Conservation (phyloP, 2,329 filamentous ascomycete species). For the Tolypocladium sp. region DNA sequence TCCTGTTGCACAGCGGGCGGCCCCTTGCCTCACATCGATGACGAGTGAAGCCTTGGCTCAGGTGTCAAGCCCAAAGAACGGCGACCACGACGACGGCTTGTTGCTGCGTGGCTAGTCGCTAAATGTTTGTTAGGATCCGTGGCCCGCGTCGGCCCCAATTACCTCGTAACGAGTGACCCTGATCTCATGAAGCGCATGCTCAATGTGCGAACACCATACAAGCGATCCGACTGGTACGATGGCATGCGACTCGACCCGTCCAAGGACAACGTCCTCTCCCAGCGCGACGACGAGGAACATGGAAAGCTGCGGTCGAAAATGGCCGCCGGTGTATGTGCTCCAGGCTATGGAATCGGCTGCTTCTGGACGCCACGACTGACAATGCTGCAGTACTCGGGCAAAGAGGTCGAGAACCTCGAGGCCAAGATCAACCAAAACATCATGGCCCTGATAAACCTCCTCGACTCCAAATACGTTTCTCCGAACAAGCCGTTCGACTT, state of each 20-base stretch:
- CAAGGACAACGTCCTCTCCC: slow-evolving; percentile 40
- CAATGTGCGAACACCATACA: slow-evolving; percentile 26
- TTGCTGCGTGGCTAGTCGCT: background rate
- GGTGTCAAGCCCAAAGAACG: background rate
- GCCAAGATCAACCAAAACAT: slow-evolving; percentile 17
- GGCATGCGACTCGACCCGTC: slow-evolving; percentile 40
- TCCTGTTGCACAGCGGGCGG: background rate
- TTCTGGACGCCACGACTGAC: background rate
- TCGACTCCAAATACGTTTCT: slow-evolving; percentile 7
- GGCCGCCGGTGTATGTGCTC: slow-evolving; percentile 32
- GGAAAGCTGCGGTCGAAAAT: slow-evolving; percentile 36
- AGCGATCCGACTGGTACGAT: slow-evolving; percentile 31
- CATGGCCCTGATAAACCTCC: slow-evolving; percentile 4
- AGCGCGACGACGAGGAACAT: slow-evolving; percentile 33
- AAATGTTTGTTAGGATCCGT: slow-evolving; percentile 14
- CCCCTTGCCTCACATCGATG: background rate
- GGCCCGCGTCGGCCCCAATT: slow-evolving; percentile 27
- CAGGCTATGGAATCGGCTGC: slow-evolving; percentile 12
- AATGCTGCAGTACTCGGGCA: slow-evolving; percentile 37
- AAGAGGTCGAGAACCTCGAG: slow-evolving; percentile 36
- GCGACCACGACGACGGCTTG: background rate
- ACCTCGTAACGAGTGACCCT: slow-evolving; percentile 36
- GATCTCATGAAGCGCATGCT: slow-evolving; percentile 32
- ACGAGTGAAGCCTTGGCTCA: background rate
- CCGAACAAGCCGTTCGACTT: slow-evolving; percentile 7